Evolutionary conservation across 75 land plant genomes (phyloP), one percentile per base, ranked within the genome.

Genomic region (Picea glauca): DNA sequence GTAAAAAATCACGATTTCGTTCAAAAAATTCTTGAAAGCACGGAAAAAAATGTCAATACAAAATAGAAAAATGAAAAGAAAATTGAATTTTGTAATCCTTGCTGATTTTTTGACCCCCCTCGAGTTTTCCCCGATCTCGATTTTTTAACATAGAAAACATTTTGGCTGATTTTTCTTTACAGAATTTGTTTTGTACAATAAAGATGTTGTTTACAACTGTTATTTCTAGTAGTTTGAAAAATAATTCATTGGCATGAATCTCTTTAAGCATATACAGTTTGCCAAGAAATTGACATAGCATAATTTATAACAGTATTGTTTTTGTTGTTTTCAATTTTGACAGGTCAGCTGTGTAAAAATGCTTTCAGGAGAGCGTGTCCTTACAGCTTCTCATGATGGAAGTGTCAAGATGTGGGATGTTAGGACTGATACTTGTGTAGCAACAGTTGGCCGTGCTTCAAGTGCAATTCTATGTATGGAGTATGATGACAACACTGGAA

Each of bases 341-440:
- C 60, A 96, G 99, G 91, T 98, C 58, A 93, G 94, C 76, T 86
- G 83, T 86, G 99, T 92, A 32, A 80, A 88, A 67, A 95, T 95
- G 98, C 85, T 98, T 26, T 90, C 95, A 40, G 98, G 93, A 58
- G 96, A 93, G 76, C 88, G 96, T 61, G 96, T 98, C 56, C 89
- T 98, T 26, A 90, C 98, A 54, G 93, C 99, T 70, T 86, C 98
- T 1, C 96, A 98, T 89, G 99, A 98, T 88, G 98, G 98, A 15
- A 90, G 88, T 81, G 92, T 93, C 30, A 98, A 92, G 80, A 93
- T 98, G 99, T 98, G 99, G 99, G 99, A 98, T 87, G 91, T 93
- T 13, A 86, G 99, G 84, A 92, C 90, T 12, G 96, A 98, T 78
- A 84, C 91, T 26, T 95, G 99, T 89, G 98, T 98, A 59, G 99